phyloP scores from a whole-genome alignment of 2,329 filamentous ascomycete genomes.

The Lachnellula arida region DNA sequence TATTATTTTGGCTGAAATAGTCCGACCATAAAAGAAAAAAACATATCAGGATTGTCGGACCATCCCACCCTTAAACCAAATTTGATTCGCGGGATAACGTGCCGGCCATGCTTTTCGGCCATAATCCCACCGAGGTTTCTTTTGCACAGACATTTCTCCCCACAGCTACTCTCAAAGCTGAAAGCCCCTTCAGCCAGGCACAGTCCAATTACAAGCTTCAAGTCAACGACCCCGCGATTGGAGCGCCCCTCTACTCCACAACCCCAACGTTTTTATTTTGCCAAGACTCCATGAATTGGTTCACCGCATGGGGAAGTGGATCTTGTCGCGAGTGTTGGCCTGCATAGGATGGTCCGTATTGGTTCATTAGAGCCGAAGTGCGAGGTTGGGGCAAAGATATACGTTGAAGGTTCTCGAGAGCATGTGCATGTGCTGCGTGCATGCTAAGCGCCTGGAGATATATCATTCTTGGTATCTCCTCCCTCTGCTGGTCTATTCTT shows the following conservation, averaged over 20 bases:
- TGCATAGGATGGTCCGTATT: no score
- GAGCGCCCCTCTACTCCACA: neutral
- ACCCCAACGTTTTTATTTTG: neutral
- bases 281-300: neutral
- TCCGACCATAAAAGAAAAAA: neutral
- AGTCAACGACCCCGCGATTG: neutral
- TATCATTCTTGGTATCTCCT: no score
- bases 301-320: neutral
- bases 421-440: no score
- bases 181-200: neutral
- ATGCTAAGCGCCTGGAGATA: no score
- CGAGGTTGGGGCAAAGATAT: no score
- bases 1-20: neutral
- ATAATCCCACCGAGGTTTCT: neutral
- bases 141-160: neutral
- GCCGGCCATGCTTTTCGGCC: neutral
- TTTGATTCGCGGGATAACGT: neutral
- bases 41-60: neutral
- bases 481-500: no score
- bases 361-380: no score
- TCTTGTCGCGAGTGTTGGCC: neutral
- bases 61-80: slow-evolving; percentile 3
- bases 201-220: neutral
- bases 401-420: no score
- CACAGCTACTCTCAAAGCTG: neutral